phyloP scores from a whole-genome alignment of 75 land plant species.

The Pinus taeda region DNA sequence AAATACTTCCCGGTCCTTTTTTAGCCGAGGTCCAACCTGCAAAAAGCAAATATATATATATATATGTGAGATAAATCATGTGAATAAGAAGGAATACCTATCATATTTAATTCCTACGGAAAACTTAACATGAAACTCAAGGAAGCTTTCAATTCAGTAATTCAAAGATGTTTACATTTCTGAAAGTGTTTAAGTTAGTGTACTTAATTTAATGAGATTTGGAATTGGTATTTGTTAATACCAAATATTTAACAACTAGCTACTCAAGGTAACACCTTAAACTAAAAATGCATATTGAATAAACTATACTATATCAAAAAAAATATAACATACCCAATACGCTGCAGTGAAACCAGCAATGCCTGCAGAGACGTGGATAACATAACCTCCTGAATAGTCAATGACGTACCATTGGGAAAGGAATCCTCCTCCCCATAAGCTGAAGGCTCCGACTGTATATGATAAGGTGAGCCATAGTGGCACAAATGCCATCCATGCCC shows the following conservation, averaged over 20 bases:
- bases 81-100: too few species aligned
- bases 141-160: too few species aligned
- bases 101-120: too few species aligned
- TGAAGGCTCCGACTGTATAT: constrained; percentile 36
- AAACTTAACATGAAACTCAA: too few species aligned
- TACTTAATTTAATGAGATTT: too few species aligned
- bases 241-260: too few species aligned
- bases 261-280: too few species aligned
- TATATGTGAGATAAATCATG: too few species aligned
- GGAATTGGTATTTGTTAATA: too few species aligned
- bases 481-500: constrained; percentile 70
- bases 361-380: constrained; percentile 27
- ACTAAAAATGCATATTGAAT: neutral
- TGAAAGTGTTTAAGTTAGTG: too few species aligned
- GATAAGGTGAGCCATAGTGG: constrained; percentile 56
- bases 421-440: constrained; percentile 42
- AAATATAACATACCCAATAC: constrained; percentile 5
- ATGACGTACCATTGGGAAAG: constrained; percentile 33
- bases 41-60: neutral
- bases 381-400: constrained; percentile 38
- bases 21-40: constrained; percentile 75
- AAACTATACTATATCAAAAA: neutral
- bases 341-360: constrained; percentile 16
- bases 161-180: too few species aligned
- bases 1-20: constrained; percentile 63